Evolutionary conservation across 805 yeast species (phyloP), one percentile per base, ranked within the genome.

Genomic region (Candida piceae): DNA sequence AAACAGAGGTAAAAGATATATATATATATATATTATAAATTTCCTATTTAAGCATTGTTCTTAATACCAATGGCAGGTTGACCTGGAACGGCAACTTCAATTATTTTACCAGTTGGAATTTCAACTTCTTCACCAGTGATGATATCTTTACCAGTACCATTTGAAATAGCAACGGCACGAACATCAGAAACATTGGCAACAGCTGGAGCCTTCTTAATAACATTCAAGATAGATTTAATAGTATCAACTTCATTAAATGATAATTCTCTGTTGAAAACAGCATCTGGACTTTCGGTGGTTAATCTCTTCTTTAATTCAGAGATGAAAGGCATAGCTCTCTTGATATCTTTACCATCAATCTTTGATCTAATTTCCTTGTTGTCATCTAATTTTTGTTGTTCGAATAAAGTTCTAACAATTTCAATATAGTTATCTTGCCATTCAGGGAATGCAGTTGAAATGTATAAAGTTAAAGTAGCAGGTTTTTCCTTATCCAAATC

Each of bases 291-390:
- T 57, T 84, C 94, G 35, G 63, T 64, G 27, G 70, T 64, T 48
- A 93, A 71, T 67, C 95, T 79, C 58, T 81, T 85, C 64, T 93
- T 89, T 62, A 93, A 69, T 50, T 77, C 68, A 46, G 90, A 80
- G 44, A 93, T 88, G 62, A 89, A 90, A 41, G 97, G 97, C 97
- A 93, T 93, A 42, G 96, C 97, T 52, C 94, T 82, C 75, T 93
- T 93, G 84, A 89, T 85, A 55, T 93, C 97, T 61, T 80, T 81
- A 48, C 85, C 85, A 20, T 68, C 66, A 42, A 84, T 78, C 57
- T 69, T 76, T 49, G 77, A 74, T 60, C 74, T 81, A 51, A 84
- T 67, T 40, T 65, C 67, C 53, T 71, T 72, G 66, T 72, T 81
- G 59, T 84, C 90, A 46, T 78, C 69, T 54, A 84, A 69, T 20